Conservation (phyloP, 352 stramenopile genomes). For the Pythium rhizo-oryzae region DNA sequence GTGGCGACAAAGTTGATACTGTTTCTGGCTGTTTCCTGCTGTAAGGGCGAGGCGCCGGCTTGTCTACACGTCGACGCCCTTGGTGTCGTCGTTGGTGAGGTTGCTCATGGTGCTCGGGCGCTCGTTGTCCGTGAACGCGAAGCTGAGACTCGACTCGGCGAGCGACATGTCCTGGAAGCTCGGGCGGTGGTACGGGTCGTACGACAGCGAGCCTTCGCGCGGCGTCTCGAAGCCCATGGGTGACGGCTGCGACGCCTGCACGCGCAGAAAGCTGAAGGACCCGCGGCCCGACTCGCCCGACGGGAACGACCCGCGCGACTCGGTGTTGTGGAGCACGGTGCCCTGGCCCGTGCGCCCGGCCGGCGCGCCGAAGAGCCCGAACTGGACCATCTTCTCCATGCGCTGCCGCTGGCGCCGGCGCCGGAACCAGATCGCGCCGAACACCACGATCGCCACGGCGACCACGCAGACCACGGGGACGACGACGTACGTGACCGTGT, state of each 20-base stretch:
- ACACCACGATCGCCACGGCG: conserved; percentile 32
- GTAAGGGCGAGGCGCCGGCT: too few relatives aligned
- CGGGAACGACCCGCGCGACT: conserved; percentile 9
- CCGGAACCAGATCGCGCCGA: conserved; percentile 29
- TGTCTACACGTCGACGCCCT: neutral
- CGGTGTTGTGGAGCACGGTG: conserved; percentile 5
- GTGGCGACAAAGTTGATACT: too few relatives aligned
- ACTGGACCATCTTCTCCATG: conserved; percentile 27
- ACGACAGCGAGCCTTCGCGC: conserved; percentile 26
- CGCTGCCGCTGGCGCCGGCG: conserved; percentile 15
- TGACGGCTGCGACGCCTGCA: conserved; percentile 15
- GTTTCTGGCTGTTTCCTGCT: too few relatives aligned
- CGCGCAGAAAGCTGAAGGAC: conserved; percentile 19
- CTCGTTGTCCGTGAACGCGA: conserved; percentile 19
- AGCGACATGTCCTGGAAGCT: conserved; percentile 32
- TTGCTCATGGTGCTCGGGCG: neutral
- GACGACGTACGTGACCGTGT: conserved; percentile 43
- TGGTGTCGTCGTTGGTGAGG: neutral
- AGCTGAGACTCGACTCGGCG: conserved; percentile 27
- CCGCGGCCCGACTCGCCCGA: conserved; percentile 1
- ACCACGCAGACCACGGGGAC: conserved; percentile 33
- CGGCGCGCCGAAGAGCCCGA: conserved; percentile 16
- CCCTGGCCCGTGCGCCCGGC: neutral
- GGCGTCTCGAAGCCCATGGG: conserved; percentile 1
- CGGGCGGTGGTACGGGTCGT: conserved; percentile 25